Conservation (phyloP, 805 yeast species). For the Barnettozyma wickerhamii region DNA sequence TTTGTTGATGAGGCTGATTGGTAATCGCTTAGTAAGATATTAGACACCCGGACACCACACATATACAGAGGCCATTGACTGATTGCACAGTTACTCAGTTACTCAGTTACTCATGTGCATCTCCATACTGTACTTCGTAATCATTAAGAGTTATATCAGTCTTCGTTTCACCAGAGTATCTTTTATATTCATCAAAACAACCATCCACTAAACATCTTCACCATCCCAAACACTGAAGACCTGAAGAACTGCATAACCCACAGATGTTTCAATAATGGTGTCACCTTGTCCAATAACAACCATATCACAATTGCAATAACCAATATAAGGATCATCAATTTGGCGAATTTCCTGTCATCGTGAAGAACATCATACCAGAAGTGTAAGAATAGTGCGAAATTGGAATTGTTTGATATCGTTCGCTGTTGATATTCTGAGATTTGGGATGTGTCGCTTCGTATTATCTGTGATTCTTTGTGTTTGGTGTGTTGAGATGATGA, state of each 20-base stretch:
- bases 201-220: not conserved
- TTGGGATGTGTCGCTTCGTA: not conserved
- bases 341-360: not conserved
- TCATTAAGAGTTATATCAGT: too few relatives aligned
- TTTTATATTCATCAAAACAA: not conserved
- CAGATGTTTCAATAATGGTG: not conserved
- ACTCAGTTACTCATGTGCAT: too few relatives aligned
- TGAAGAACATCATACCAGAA: slow-evolving; percentile 2
- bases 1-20: too few relatives aligned
- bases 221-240: not conserved
- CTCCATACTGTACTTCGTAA: too few relatives aligned
- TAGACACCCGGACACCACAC: too few relatives aligned
- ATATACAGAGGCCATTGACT: too few relatives aligned
- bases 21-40: too few relatives aligned
- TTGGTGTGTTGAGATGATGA: too few relatives aligned
- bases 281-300: not conserved
- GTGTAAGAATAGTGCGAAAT: not conserved
- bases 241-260: not conserved
- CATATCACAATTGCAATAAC: not conserved
- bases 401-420: not conserved
- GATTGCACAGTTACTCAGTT: too few relatives aligned
- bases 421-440: not conserved
- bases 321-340: not conserved
- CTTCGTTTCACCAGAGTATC: too few relatives aligned
- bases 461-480: not conserved